Base-by-base conservation (phyloP, 306 rosid species). In the Acacia confusa region DNA sequence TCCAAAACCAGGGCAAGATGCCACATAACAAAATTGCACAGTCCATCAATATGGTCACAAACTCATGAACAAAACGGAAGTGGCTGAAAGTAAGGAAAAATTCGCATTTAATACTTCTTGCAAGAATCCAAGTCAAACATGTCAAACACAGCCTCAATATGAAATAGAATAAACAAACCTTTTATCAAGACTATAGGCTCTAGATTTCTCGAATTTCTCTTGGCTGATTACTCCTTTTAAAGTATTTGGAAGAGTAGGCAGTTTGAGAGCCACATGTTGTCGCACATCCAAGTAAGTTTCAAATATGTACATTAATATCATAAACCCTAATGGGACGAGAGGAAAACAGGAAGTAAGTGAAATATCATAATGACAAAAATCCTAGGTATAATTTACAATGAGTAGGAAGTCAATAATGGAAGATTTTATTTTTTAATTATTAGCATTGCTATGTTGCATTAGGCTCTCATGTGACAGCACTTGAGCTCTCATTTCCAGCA, bases 1-100 rank as follows among this genome's bases (percentile, higher is more conserved):
- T 93, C 99, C 99, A 95, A 85, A 95, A 84, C 98, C 95, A 95
- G 81, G 99, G 99, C 86, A 95, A 85, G 55, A 92, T 88, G 55
- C 96, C 87, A 70, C 78, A 90, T 80, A 87, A 89, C 86, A 95
- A 87, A 81, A 95, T 90, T 78, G 98, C 82, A 64, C 96, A 92
- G 76, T 92, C 96, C 91, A 91, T 90, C 88, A 93, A 75, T 72
- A 95, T 95, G 57, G 98, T 88, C 78, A 95, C 97, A 50, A 93
- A 89, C 89, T 88, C 97, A 7, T 95, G 99, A 89, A 93, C 73
- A 84, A 95, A 95, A 88, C 91, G 97, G 77, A 95, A 95, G 86
- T 86, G 77, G 88, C 99, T 95, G 97, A 72, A 83, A 85, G 74
- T 25, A 61, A 79, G 77, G 25, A 88, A 76, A 78, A 47, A 73